These are phyloP conservation scores for Rutstroemia sp. DNA, from an alignment of 2,329 filamentous ascomycete genomes.

Conservation along the genomic window DNA sequence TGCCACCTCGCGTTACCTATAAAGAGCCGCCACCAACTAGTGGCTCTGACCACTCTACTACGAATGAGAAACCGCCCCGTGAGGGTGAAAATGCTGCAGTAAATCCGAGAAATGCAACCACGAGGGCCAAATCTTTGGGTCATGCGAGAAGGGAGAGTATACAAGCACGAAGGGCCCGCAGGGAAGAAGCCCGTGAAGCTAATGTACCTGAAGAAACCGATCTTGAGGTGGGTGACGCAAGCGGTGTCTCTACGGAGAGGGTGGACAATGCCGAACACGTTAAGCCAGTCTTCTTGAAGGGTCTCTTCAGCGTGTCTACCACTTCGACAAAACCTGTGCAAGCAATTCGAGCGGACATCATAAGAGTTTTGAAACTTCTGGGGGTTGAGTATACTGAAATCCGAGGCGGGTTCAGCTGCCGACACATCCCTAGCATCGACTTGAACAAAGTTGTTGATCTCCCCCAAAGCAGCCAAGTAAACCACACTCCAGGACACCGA, in stretches of 20 bases:
- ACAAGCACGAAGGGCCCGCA: constrained; percentile 69
- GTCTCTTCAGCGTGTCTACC: constrained; percentile 93
- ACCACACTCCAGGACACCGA: constrained; percentile 51
- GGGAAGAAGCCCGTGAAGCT: constrained; percentile 64
- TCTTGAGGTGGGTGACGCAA: constrained; percentile 60
- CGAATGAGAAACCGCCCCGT: constrained; percentile 42
- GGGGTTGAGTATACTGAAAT: constrained; percentile 91
- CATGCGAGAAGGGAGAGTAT: constrained; percentile 89
- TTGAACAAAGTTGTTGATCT: constrained; percentile 63
- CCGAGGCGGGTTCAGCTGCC: constrained; percentile 85
- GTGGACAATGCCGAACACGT: constrained; percentile 68
- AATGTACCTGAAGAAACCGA: constrained; percentile 91
- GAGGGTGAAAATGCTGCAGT: constrained; percentile 35
- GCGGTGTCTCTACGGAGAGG: constrained; percentile 52
- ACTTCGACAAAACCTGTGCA: constrained; percentile 86
- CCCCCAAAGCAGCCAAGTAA: constrained; percentile 44
- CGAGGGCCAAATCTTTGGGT: constrained; percentile 78
- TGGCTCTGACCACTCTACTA: constrained; percentile 66
- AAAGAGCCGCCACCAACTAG: constrained; percentile 68
- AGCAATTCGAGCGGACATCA: constrained; percentile 83
- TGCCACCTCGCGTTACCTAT: constrained; percentile 39
- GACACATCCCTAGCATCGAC: constrained; percentile 84
- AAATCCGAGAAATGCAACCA: constrained; percentile 53
- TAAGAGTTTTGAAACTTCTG: constrained; percentile 78
- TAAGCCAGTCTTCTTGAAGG: constrained; percentile 93